Evolutionary conservation across 805 yeast species (phyloP), one percentile per base, ranked within the genome.

Genomic region (Kockiozyma suomiensis): DNA sequence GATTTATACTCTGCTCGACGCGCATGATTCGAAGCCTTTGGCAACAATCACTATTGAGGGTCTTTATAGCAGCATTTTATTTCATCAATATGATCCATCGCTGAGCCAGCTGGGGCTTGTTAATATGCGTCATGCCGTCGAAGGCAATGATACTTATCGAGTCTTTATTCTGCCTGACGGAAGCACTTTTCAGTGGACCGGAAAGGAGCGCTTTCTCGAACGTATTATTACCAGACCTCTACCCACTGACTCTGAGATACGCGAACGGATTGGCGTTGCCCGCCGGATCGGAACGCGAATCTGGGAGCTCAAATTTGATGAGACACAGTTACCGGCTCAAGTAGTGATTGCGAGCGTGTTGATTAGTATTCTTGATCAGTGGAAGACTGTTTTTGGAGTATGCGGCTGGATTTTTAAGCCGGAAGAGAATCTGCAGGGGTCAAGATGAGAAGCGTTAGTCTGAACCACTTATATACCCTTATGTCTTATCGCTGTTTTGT

Each of bases 91-190:
- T 13, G 45, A 35, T 23, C 30, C 53, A 19, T 8, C 21, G 28
- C 50, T 26, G n/a, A 40, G 21, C 23, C 26, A 40, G 23, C 75
- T 84, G 37, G 88, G 88, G 13, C 82, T 87, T 86, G 87, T 84
- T 70, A 76, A 82, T 32, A 77, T 85, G 40, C 78, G 79, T 58
- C 87, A 84, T 67, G 72, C 81, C 52, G 86, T 82, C 23, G 88
- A 84, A 70, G 86, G 86, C 1, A 75, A 78, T 40, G 88, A 84
- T 66, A 76, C 81, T 62, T 85, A 84, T 70, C 76, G 88, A 66
- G 76, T 81, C 76, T 85, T 85, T 70, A 80, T 81, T 43, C 75
- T 85, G 50, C 78, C 85, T 2, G 86, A 85, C 69, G 88, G 88
- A 8, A 66, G 70, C 50, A 81, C 82, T 4, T 85, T 83, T 67